Evolutionary conservation across 176 grass and related monocot species (phyloP).

Genomic region (Ensete ventricosum): DNA sequence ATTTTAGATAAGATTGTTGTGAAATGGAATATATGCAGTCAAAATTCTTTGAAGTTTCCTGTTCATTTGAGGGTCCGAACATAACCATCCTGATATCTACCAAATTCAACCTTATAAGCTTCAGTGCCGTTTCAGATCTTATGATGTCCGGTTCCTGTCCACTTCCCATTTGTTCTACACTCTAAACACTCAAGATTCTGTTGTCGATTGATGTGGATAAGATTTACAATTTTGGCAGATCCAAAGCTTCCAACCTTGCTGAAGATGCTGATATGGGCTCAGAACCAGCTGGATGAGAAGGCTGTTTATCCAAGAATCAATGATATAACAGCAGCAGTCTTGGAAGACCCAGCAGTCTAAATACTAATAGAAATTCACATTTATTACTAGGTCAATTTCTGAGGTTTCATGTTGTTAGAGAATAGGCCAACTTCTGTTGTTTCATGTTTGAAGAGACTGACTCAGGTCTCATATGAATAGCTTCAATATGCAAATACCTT

Average conservation of each 20-base stretch:
- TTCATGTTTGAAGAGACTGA: background rate
- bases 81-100: background rate
- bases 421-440: background rate
- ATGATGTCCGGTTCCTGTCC: background rate
- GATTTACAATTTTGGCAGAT: constrained; percentile 36
- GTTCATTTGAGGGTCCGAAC: background rate
- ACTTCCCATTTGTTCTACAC: background rate
- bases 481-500: background rate
- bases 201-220: background rate
- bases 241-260: constrained; percentile 88
- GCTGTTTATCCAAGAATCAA: constrained; percentile 69
- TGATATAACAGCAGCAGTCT: constrained; percentile 41
- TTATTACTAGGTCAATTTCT: background rate
- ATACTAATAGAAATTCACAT: background rate
- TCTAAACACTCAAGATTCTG: background rate
- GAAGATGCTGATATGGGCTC: constrained; percentile 88
- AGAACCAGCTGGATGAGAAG: constrained; percentile 85
- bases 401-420: background rate
- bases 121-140: background rate
- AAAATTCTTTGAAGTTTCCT: background rate
- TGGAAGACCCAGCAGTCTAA: constrained; percentile 70
- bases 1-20: background rate
- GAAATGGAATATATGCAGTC: background rate
- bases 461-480: background rate
- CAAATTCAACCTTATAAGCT: background rate